Evolutionary conservation across 352 stramenopile genomes (phyloP).

Genomic region (Phytophthora tubulina): DNA sequence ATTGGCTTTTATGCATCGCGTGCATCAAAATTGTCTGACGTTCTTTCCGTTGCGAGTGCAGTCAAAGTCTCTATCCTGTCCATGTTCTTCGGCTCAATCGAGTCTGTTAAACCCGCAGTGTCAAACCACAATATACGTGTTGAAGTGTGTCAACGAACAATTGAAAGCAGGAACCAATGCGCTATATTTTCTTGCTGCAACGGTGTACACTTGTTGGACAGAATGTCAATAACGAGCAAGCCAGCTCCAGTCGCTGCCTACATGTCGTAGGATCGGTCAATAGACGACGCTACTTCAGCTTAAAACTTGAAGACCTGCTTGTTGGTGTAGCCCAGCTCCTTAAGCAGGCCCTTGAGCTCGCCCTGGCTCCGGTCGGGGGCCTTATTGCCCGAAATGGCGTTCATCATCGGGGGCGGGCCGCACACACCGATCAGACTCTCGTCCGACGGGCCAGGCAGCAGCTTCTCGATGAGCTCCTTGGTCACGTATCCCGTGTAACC

Average conservation of each 20-base stretch:
- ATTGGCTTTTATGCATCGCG: slow-evolving; percentile 8
- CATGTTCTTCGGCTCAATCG: not conserved
- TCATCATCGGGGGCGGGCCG: slow-evolving; percentile 87
- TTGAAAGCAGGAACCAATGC: slow-evolving; percentile 22
- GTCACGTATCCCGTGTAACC: slow-evolving; percentile 74
- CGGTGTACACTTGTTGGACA: slow-evolving; percentile 20
- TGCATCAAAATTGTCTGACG: not conserved
- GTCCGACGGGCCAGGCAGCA: slow-evolving; percentile 69
- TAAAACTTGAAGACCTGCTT: slow-evolving; percentile 82
- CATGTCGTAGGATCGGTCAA: slow-evolving; percentile 20
- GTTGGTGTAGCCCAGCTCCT: slow-evolving; percentile 71
- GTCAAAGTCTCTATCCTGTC: not conserved
- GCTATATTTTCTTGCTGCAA: slow-evolving; percentile 30
- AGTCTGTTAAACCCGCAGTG: slow-evolving; percentile 4
- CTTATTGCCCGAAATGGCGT: slow-evolving; percentile 84
- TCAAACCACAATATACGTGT: not conserved
- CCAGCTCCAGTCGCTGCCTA: slow-evolving; percentile 30
- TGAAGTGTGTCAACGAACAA: slow-evolving; percentile 10
- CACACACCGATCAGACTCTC: slow-evolving; percentile 84
- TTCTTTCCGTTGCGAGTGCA: slow-evolving; percentile 1
- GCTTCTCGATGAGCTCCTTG: slow-evolving; percentile 72
- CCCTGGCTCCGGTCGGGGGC: slow-evolving; percentile 81
- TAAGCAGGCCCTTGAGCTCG: slow-evolving; percentile 75
- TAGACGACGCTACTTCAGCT: slow-evolving; percentile 15
- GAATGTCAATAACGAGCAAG: slow-evolving; percentile 26